Evolutionary conservation across 495 filamentous ascomycete genomes (phyloP), one percentile per base, ranked within the genome.

Genomic region (Penicillium turbatum): DNA sequence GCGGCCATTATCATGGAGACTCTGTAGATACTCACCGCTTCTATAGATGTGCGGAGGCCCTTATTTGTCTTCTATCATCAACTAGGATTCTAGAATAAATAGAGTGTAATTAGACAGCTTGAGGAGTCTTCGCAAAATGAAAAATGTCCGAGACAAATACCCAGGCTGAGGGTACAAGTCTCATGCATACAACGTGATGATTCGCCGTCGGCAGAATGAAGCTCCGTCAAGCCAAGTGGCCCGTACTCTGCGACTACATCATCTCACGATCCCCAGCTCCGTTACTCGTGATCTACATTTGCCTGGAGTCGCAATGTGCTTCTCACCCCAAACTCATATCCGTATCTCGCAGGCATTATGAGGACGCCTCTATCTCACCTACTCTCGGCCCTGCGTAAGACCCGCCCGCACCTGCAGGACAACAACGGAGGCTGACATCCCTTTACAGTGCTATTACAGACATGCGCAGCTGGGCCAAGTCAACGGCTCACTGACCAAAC

Each of bases 181-280:
- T 7, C 5, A 37, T 29, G 24, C 0, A 32, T 21, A 17, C 42
- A 13, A 12, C 12, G 54, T 53, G 54, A 42, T 65, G 60, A 60
- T 63, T 60, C 41, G 60, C 57, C 54, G 12, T 69, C 67, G 70
- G 70, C 55, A 61, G 65, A 75, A 75, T 66, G 62, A 72, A 71
- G 55, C 67, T 70, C 70, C 69, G 72, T 69, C 59, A 61, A 63
- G 71, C 66, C 72, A 75, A 69, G 72, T 75, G 72, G 70, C 72
- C 70, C 61, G 63, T 68, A 49, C 47, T 36, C 32, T 63, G 50
- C 49, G 53, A 61, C 55, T 53, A 60, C 56, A 60, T 66, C 57
- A 65, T 53, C 36, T 39, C 43, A 36, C 40, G 15, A 47, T 48
- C 37, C 48, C 29, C 37, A 41, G 31, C 36, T 30, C 40, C 51